Evolutionary conservation across 208 protist species (phyloP), one percentile per base, ranked within the genome.

Genomic region (Naegleria gruberi): DNA sequence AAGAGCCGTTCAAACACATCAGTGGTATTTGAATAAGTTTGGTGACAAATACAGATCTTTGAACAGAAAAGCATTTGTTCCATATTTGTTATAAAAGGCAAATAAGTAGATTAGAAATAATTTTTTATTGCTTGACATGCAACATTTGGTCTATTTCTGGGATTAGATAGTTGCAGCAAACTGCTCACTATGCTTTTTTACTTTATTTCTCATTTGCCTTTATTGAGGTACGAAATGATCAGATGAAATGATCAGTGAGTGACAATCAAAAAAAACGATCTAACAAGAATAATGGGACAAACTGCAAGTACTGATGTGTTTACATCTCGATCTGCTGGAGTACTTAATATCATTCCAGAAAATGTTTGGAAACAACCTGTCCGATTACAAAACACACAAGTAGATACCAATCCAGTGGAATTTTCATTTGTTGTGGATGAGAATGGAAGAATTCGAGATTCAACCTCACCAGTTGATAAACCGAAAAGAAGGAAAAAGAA

Each of bases 11-110:
- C 6, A 19, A 30, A 23, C 17, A 40, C 83, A 92, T 26, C 89
- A 91, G 6, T 92, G 91, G 91, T 92, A 92, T 74, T 15, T 44
- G 6, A n/a, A 91, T 45, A 92, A 92, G 37, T 92, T 92, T 65
- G 45, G 45, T 43, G 42, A 42, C 17, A 41, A 92, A 15, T 92
- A 92, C 37, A 37, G 85, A 5, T 92, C 89, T 15, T n/a, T 77
- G 7, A 73, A 91, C 46, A 82, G 91, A 40, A 92, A 92, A 47
- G 89, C 89, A 4, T 44, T 92, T 40, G 74, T 92, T 26, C 91
- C 91, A 55, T 92, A 77, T 37, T 8, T 92, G 5, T 88, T 89
- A 45, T 92, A 91, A 65, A 57, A n/a, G n/a, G n/a, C n/a, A n/a
- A n/a, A n/a, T n/a, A n/a, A n/a, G n/a, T n/a, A n/a, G n/a, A n/a